Base-by-base conservation (phyloP, 257 asterid species). In the Parsonsia alboflavescens region DNA sequence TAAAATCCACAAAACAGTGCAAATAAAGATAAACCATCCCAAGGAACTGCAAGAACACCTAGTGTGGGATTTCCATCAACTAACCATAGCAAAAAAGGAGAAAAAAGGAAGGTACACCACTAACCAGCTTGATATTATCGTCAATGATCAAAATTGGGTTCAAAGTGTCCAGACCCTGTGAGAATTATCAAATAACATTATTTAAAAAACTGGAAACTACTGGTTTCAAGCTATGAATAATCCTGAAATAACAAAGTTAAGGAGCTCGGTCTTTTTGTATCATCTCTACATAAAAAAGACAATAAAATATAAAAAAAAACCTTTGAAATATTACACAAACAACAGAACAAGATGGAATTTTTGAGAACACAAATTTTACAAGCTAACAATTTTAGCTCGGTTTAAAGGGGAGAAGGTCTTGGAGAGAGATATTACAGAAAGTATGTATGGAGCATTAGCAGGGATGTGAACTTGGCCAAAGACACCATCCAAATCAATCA, bases 101-200 rank as follows among this genome's bases (percentile, higher is more conserved):
- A 68, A 39, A 68, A 33, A 33, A 33, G 3, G 3, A 33, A 33
- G 39, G 39, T 33, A 33, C 39, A 3, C 39, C 12, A 81, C 93
- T n/a, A 80, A 91, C 98, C 96, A 93, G 82, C 86, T 91, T 91
- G 71, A 93, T 83, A 75, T 93, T 91, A 81, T 81, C 83, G 76
- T 93, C 94, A 69, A 93, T 91, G 21, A 76, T 70, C 73, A 91
- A 76, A 81, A 91, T 83, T n/a, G 97, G 98, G 78, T 89, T 91
- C 82, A 82, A 75, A 7, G 97, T 89, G 82, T 93, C 96, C 81
- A 93, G 77, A 44, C 91, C 96, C 96, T 93, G 91, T 89, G 81
- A 59, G n/a, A 76, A 74, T 76, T 33, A 39, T 75, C 49, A 54
- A 67, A 42, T 16, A 58, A 76, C 36, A 67, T 49, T 33, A 54